Conservation (phyloP, 1,139 yeast genomes). For the Suhomyces coccinellae region DNA sequence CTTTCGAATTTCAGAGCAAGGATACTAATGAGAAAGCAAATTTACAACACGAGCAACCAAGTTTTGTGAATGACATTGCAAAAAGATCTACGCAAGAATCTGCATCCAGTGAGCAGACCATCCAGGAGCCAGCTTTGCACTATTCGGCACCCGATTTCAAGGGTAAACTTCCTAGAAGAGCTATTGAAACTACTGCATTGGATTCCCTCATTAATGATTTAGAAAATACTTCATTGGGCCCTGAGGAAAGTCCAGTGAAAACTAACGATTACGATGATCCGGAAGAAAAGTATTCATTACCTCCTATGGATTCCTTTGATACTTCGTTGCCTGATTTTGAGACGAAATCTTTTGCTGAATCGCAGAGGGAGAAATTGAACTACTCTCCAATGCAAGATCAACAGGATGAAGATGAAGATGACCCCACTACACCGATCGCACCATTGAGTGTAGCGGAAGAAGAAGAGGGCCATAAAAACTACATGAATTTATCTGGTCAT, state of each 20-base stretch:
- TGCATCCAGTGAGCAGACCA: slow-evolving; percentile 1
- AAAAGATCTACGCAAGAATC: background rate
- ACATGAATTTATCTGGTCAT: slow-evolving; percentile 31
- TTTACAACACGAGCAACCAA: background rate
- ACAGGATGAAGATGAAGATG: slow-evolving; percentile 13
- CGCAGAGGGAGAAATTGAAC: background rate
- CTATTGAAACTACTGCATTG: slow-evolving; percentile 26
- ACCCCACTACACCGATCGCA: slow-evolving; percentile 31
- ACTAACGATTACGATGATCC: background rate
- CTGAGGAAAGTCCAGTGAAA: slow-evolving; percentile 8
- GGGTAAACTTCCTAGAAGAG: slow-evolving; percentile 1
- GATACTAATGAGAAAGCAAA: no score
- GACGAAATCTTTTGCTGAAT: slow-evolving; percentile 15
- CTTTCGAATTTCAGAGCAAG: background rate
- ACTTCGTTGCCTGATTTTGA: slow-evolving; percentile 33
- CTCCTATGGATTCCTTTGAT: slow-evolving; percentile 25
- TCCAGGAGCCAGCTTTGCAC: slow-evolving; percentile 5
- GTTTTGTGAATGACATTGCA: background rate
- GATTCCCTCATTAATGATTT: slow-evolving; percentile 42
- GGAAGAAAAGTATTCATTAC: slow-evolving; percentile 17
- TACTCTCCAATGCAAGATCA: background rate
- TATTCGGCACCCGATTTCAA: slow-evolving; percentile 1
- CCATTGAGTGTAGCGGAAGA: slow-evolving; percentile 29
- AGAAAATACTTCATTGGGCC: slow-evolving; percentile 24
- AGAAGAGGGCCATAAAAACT: slow-evolving; percentile 31